Conservation (phyloP, 805 yeast genomes). For the Candida tibetensis region DNA sequence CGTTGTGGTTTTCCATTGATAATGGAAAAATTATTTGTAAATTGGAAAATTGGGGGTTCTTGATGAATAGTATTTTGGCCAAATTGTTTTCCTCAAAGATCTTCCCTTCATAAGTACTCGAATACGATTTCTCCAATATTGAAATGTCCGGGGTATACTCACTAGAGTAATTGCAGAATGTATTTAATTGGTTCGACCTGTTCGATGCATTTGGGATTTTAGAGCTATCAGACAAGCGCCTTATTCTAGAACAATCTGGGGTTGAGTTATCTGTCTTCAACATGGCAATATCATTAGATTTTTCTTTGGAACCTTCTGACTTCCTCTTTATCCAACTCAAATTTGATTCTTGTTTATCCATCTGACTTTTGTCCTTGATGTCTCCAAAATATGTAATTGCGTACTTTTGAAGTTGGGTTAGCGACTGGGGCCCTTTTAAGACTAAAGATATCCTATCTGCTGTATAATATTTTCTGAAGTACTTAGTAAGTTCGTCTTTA, state of each 20-base stretch:
- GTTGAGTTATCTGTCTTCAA: too few relatives aligned
- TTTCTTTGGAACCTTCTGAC: too few relatives aligned
- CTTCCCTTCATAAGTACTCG: background rate
- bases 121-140: background rate
- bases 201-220: background rate
- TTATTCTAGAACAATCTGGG: background rate
- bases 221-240: background rate
- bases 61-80: slow-evolving; percentile 5
- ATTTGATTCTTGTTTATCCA: background rate
- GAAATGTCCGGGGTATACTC: background rate
- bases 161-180: too few relatives aligned
- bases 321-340: too few relatives aligned
- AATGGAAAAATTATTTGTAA: slow-evolving; percentile 50
- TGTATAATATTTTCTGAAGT: slow-evolving; percentile 40
- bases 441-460: slow-evolving; percentile 57
- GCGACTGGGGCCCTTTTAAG: slow-evolving; percentile 63
- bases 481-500: slow-evolving; percentile 32
- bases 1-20: background rate
- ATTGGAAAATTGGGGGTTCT: slow-evolving; percentile 1
- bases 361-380: slow-evolving; percentile 13
- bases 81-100: slow-evolving; percentile 1
- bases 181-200: background rate
- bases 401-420: slow-evolving; percentile 53
- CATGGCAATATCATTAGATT: too few relatives aligned
- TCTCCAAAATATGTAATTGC: slow-evolving; percentile 44